Evolutionary conservation across 2,329 filamentous ascomycete genomes (phyloP).

Genomic region (Pyrenochaeta sp.): DNA sequence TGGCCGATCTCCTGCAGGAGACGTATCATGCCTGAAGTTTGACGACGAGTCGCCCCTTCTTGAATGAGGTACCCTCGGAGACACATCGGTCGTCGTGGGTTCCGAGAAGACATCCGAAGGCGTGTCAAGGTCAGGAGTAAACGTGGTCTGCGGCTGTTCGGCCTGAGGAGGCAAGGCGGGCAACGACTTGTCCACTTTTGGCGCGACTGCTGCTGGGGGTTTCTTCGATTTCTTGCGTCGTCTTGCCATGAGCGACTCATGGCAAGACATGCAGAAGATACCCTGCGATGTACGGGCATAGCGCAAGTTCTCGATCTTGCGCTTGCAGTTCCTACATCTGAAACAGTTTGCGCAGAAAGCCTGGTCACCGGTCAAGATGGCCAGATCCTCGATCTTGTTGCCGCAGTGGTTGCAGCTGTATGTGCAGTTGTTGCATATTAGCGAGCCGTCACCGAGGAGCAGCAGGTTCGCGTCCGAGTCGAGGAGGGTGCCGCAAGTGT

Average conservation of each 20-base stretch:
- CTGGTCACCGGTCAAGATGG: slow-evolving; percentile 96
- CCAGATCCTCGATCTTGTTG: slow-evolving; percentile 98
- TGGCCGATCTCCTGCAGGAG: slow-evolving; percentile 44
- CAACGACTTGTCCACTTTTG: slow-evolving; percentile 87
- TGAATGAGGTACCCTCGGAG: slow-evolving; percentile 59
- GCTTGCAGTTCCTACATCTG: slow-evolving; percentile 96
- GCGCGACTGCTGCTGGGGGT: slow-evolving; percentile 46
- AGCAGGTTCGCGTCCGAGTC: slow-evolving; percentile 98
- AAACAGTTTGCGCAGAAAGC: slow-evolving; percentile 98
- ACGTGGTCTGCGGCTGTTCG: slow-evolving; percentile 67
- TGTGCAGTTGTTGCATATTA: slow-evolving; percentile 99
- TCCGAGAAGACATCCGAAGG: slow-evolving; percentile 71
- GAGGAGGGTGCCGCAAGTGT: slow-evolving; percentile 92
- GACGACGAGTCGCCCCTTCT: slow-evolving; percentile 47
- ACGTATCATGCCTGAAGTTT: slow-evolving; percentile 50
- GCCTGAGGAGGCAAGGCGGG: slow-evolving; percentile 83
- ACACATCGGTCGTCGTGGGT: slow-evolving; percentile 71
- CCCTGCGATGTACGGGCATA: slow-evolving; percentile 98
- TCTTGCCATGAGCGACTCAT: slow-evolving; percentile 94
- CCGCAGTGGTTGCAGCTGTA: slow-evolving; percentile 97
- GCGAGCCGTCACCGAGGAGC: slow-evolving; percentile 93
- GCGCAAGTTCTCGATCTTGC: slow-evolving; percentile 96
- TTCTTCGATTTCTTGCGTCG: slow-evolving; percentile 83
- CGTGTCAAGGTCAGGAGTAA: slow-evolving; percentile 64
- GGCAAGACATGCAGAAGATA: slow-evolving; percentile 99